Percentiles rank a stretch among this genome's conserved stretches.
Evolutionary conservation across 176 grass and related monocot species (phyloP).

Genomic region (Avena insularis): DNA sequence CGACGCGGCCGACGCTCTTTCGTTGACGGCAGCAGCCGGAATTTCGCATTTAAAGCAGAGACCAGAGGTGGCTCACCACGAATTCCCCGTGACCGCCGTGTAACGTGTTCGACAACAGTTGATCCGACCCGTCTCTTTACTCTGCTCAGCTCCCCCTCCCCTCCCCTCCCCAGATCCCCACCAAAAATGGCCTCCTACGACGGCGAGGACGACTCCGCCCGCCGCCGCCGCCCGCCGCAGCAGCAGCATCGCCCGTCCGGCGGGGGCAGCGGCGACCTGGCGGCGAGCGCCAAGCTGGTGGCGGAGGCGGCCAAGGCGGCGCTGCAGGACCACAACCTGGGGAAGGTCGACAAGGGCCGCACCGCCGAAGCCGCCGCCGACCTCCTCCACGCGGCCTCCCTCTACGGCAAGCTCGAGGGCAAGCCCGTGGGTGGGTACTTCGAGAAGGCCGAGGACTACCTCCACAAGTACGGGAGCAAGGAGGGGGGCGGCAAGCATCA

Average conservation of each 20-base stretch:
- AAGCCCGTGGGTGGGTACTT: slow-evolving; percentile 73
- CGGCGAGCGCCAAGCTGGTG: slow-evolving; percentile 85
- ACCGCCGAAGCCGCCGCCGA: slow-evolving; percentile 67
- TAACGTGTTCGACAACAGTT: neutral
- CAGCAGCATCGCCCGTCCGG: slow-evolving; percentile 49
- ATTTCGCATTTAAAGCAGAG: neutral
- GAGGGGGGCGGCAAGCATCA: slow-evolving; percentile 43
- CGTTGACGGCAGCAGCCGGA: neutral
- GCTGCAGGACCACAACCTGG: slow-evolving; percentile 60
- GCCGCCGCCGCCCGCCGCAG: slow-evolving; percentile 25
- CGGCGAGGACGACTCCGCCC: slow-evolving; percentile 37
- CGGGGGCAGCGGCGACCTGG: slow-evolving; percentile 56
- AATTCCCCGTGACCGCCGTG: neutral
- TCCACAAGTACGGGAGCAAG: slow-evolving; percentile 64
- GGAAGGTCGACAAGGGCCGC: slow-evolving; percentile 81
- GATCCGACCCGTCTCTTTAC: neutral
- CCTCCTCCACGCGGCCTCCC: slow-evolving; percentile 77
- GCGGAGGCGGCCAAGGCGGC: slow-evolving; percentile 75
- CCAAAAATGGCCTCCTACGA: slow-evolving; percentile 58
- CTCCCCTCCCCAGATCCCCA: slow-evolving; percentile 37
- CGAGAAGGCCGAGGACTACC: slow-evolving; percentile 81
- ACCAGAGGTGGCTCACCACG: neutral
- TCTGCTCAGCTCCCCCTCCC: neutral
- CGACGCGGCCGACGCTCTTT: neutral
- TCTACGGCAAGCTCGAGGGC: slow-evolving; percentile 82